Evolutionary conservation across 2,329 filamentous ascomycete genomes (phyloP).

Genomic region (Raffaelea ambrosiae): DNA sequence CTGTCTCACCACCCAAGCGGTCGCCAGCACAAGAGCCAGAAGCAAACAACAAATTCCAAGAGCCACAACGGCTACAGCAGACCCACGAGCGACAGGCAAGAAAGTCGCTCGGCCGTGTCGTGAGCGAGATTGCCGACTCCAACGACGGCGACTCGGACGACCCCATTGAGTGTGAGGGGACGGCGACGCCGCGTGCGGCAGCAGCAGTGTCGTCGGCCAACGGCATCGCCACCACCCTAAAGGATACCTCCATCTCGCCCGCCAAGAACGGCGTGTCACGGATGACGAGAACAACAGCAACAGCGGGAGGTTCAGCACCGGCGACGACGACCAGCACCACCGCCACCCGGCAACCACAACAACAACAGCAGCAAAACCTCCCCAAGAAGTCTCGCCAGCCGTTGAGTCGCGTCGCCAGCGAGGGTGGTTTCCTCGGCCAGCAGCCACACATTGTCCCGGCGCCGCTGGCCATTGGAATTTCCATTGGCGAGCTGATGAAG

Average conservation of each 20-base stretch:
- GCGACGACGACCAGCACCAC: conserved; percentile 15
- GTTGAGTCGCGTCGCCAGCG: conserved; percentile 9
- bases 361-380: conserved; percentile 5
- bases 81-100: no score
- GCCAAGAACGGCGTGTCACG: no score
- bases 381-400: conserved; percentile 2
- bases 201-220: no score
- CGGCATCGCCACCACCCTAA: no score
- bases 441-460: no score
- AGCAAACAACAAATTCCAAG: conserved; percentile 23
- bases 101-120: conserved; percentile 22
- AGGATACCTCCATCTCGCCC: no score
- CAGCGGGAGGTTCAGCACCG: no score
- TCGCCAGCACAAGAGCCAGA: no score
- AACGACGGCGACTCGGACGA: conserved; percentile 19
- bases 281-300: no score
- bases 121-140: conserved; percentile 34
- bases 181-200: background rate
- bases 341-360: conserved; percentile 11
- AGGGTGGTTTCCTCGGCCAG: conserved; percentile 3
- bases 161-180: conserved; percentile 7
- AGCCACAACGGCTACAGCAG: conserved; percentile 8
- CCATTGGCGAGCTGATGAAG: conserved; percentile 11
- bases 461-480: conserved; percentile 6
- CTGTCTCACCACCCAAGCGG: no score